Base-by-base conservation (phyloP, 1,284 basidiomycete species). In the Heterobasidion parviporum region DNA sequence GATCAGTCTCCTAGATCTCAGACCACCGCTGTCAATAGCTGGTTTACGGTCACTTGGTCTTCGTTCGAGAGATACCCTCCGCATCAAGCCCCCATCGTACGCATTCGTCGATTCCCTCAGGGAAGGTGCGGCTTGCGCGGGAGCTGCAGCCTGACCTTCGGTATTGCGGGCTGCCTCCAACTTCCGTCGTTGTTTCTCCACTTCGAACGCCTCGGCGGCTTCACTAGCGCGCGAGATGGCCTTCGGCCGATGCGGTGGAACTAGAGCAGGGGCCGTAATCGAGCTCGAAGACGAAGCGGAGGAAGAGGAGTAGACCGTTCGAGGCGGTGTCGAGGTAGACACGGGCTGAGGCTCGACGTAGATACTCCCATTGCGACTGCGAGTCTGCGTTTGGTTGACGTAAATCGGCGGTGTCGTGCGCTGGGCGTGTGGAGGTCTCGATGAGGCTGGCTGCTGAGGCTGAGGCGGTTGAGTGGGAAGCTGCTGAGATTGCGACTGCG, bases 181-280 rank as follows among this genome's bases (percentile, higher is more conserved):
- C 43, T 58, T 54, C 15, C 57, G 56, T 15, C 56, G 58, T 14
- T 59, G 57, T 41, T 60, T 60, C 50, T 61, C 60, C 18, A 55
- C 57, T 51, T 62, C 61, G 6, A 62, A 50, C 16, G 53, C 57
- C 50, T 61, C 51, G 34, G 61, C 61, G 12, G 61, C 61, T 1
- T 57, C 41, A 34, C 61, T 62, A 15, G 61, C 61, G 43, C 53
- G 61, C 18, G 61, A 62, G 15, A 62, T 53, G 9, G 45, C 55
- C 16, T 49, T 46, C 6, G 57, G 60, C 4, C 56, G 51, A 1
- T 60, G 56, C 0, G 56, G 59, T 8, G 56, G 52, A 7, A 47
- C n/a, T 41, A 26, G 59, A 1, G 59, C 55, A 12, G 59, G 52
- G 8, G 51, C 53, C 9, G 55, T 48, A 3, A 10, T 41, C 12